A percentile compares a stretch with the other conserved stretches of the same genome.
phyloP scores from a whole-genome alignment of 345 rosid species.

The Kernera saxatilis region DNA sequence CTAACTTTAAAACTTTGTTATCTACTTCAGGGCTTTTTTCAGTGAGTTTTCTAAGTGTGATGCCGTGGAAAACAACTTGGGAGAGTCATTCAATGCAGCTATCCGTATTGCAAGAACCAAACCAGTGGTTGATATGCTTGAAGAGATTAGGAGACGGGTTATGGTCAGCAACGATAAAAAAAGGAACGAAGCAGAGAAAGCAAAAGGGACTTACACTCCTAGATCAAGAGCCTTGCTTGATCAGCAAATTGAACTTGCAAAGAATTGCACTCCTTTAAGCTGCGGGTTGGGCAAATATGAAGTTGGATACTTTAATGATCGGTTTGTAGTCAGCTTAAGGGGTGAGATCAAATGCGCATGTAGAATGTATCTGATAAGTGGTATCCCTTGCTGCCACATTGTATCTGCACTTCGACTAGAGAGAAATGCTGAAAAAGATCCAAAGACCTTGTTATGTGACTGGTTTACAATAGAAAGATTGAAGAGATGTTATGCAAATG shows the following conservation, averaged over 20 bases:
- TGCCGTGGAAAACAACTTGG: neutral
- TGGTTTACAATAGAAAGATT: neutral
- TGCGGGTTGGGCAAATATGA: neutral
- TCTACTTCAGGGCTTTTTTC: neutral
- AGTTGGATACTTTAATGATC: neutral
- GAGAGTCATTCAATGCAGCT: neutral
- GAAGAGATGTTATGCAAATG: accelerated
- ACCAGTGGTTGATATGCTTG: neutral
- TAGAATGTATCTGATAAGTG: neutral
- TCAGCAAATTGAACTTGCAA: neutral
- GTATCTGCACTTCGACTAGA: neutral
- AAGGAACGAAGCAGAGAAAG: neutral
- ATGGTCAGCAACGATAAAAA: neutral
- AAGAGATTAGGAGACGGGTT: neutral
- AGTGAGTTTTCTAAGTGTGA: neutral
- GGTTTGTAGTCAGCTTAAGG: neutral
- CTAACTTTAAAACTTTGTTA: no score
- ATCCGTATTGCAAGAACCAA: neutral
- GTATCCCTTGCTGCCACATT: neutral
- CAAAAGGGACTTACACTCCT: neutral
- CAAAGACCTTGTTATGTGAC: neutral
- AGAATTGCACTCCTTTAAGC: neutral
- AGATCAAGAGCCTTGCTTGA: neutral
- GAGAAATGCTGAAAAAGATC: neutral
- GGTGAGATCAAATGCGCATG: no score